Percentiles rank a stretch among this genome's conserved stretches.
Conservation (phyloP, 495 filamentous ascomycete genomes). For the Thermochaetoides thermophila region DNA sequence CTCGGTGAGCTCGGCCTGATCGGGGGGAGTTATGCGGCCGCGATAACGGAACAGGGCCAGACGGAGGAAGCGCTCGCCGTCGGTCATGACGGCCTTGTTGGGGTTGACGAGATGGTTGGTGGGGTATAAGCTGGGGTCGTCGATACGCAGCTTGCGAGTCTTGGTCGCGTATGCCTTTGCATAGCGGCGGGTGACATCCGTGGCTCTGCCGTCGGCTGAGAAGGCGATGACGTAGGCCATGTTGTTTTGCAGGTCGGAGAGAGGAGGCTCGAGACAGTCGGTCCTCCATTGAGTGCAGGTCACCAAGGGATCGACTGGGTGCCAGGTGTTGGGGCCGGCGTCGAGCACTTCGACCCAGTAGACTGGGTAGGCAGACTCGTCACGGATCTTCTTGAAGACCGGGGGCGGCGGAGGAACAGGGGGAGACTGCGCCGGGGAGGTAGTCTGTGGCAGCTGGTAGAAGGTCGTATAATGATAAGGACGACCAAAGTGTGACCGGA, state of each 20-base stretch:
- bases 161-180: slow-evolving; percentile 76
- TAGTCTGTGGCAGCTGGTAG: slow-evolving; percentile 20
- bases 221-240: slow-evolving; percentile 81
- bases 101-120: not conserved
- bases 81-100: not conserved
- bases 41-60: slow-evolving; percentile 46
- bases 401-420: slow-evolving; percentile 17
- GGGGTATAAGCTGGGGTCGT: slow-evolving; percentile 21
- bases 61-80: slow-evolving; percentile 60
- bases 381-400: slow-evolving; percentile 30
- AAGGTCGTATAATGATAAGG: slow-evolving; percentile 28
- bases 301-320: slow-evolving; percentile 73
- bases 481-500: too few species aligned
- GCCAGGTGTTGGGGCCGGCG: slow-evolving; percentile 72
- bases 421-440: slow-evolving; percentile 8
- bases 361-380: slow-evolving; percentile 59
- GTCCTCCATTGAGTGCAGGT: slow-evolving; percentile 63
- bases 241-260: slow-evolving; percentile 51
- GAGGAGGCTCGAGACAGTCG: slow-evolving; percentile 60
- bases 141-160: slow-evolving; percentile 62
- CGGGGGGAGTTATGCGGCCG: slow-evolving; percentile 43
- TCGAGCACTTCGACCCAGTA: slow-evolving; percentile 94
- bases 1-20: slow-evolving; percentile 70
- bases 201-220: slow-evolving; percentile 52
- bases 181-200: slow-evolving; percentile 74